Percentiles rank a stretch among this genome's conserved stretches.
These are phyloP conservation scores for Pleurotus salmoneostramineus DNA, from an alignment of 768 basidiomycete species.

Conservation along the genomic window DNA sequence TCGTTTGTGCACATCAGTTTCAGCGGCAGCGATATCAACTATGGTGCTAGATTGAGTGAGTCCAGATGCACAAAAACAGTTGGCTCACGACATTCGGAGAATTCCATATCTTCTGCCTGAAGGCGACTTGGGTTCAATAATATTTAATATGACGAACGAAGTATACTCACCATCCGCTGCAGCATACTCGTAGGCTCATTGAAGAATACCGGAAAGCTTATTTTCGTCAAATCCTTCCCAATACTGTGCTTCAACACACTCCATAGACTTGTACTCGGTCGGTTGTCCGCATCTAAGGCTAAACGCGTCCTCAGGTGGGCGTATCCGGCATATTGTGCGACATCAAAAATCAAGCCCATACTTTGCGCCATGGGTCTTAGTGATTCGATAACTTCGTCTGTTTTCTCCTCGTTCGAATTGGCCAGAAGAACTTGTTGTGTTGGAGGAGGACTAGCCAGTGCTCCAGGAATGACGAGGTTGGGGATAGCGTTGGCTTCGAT, in stretches of 20 bases:
- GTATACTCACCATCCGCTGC: slow-evolving; percentile 74
- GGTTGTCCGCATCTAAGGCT: slow-evolving; percentile 62
- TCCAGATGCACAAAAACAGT: neutral
- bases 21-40: slow-evolving; percentile 84
- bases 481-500: slow-evolving; percentile 82
- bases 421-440: slow-evolving; percentile 19
- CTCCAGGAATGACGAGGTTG: slow-evolving; percentile 66
- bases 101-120: slow-evolving; percentile 94
- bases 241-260: slow-evolving; percentile 92
- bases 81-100: slow-evolving; percentile 81
- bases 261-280: slow-evolving; percentile 91
- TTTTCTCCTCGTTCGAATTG: neutral
- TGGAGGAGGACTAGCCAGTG: slow-evolving; percentile 46
- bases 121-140: slow-evolving; percentile 4
- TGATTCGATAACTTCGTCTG: neutral
- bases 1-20: slow-evolving; percentile 73
- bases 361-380: neutral
- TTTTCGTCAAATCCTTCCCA: slow-evolving; percentile 95
- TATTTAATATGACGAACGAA: neutral
- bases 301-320: slow-evolving; percentile 53
- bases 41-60: slow-evolving; percentile 6
- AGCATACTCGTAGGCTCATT: slow-evolving; percentile 97
- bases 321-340: slow-evolving; percentile 65
- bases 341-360: slow-evolving; percentile 11
- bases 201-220: slow-evolving; percentile 91